Base-by-base conservation (phyloP, 1,139 yeast genomes). In the Hansenula anomala region DNA sequence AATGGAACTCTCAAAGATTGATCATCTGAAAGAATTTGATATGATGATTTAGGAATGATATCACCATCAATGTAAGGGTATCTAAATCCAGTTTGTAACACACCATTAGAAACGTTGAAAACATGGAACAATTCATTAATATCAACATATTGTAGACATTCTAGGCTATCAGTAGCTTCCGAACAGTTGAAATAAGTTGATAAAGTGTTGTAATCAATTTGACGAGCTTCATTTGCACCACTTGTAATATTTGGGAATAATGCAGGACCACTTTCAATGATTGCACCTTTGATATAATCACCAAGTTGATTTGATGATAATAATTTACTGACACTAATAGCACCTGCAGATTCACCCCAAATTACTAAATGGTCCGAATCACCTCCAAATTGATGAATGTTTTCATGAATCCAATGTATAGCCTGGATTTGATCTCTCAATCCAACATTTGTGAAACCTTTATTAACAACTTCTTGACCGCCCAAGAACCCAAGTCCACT, bases 341-440 rank as follows among this genome's bases (percentile, higher is more conserved):
- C 62, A 9, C 70, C 70, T 1, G 70, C 69, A 34, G 61, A 53
- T 44, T 64, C 66, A 18, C 70, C 70, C 52, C 58, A 53, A 9
- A 63, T 48, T 6, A 66, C 61, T 19, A 65, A 55, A 36, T 53
- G 52, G 6, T 49, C 46, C 2, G 65, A 60, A 42, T 66, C 60
- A 16, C 71, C 71, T 7, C 71, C 71, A 47, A 67, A 66, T 9
- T 43, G 43, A 1, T 20, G 47, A 35, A 66, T 63, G 42, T 64
- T 56, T 35, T 61, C 58, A 14, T 52, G 45, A 12, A 64, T 55
- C 71, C 71, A 66, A 31, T 61, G 47, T 12, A 66, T 43, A 1
- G 65, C 71, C 28, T 45, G 33, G 12, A 55, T 45, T 45, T 63
- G 67, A 42, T 66, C 71, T 26, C 52, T 46, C 4, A 65, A 42